Base-by-base conservation (phyloP, 2,329 filamentous ascomycete species). In the Fusarium vanettenii region DNA sequence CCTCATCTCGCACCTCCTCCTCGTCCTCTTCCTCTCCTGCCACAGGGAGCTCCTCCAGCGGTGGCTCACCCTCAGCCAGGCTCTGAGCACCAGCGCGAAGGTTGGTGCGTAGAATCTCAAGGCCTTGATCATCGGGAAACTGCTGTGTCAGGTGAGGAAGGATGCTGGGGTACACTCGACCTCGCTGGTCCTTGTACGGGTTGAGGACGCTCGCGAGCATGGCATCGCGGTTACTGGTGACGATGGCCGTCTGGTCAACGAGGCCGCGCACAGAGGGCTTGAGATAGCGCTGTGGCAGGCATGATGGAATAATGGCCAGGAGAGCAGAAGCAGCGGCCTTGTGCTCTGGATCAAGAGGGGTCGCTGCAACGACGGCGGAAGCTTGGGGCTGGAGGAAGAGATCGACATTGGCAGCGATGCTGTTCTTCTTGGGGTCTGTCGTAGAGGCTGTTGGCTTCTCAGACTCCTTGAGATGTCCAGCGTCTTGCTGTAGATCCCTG, bases 171-270 rank as follows among this genome's bases (percentile, higher is more conserved):
- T 91, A 90, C 61, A 90, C 89, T 73, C 90, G 86, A 48, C 92
- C 89, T 80, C 91, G 88, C 78, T 89, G 86, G 79, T 91, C 86
- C 72, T 91, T 85, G 82, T 92, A 90, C 1, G 95, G 94, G 81
- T 97, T 95, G 69, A 98, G 85, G 14, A 97, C 91, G 81, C 94
- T 96, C 7, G 95, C 91, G 13, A 97, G 80, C 89, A 98, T 94
- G 48, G 93, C 92, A 35, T 92, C 87, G 79, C 91, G 92, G 81
- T 92, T 88, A 69, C 88, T 87, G 6, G 87, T 89, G 25, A 98
- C 84, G 66, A 98, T 92, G 22, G 94, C 93, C 4, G 94, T 94
- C 73, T 94, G 93, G 79, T 98, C 95, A 72, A 98, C 87, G 59
- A 94, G 90, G 13, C 92, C 89, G 62, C 96, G 92, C 22, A 94